These are phyloP conservation scores for Termitomyces eurrhizus DNA, from an alignment of 768 basidiomycete genomes.

Conservation along the genomic window DNA sequence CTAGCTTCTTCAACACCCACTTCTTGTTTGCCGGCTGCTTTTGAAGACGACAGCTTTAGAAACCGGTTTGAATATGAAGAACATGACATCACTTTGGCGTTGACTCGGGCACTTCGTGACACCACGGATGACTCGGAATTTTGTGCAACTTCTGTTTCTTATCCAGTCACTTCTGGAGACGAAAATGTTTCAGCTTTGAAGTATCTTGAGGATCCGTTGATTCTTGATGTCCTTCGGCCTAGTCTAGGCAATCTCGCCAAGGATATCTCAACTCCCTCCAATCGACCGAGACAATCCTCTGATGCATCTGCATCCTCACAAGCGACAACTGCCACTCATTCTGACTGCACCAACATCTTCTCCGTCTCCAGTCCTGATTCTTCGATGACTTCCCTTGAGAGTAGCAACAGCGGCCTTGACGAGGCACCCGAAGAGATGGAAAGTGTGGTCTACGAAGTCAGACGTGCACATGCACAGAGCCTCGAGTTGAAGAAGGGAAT, in stretches of 20 bases:
- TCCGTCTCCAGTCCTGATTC: conserved; percentile 15
- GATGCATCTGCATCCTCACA: conserved; percentile 29
- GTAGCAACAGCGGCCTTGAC: conserved; percentile 20
- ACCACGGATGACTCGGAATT: not conserved
- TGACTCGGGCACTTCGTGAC: conserved; percentile 18
- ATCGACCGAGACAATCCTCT: conserved; percentile 25
- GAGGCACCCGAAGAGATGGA: conserved; percentile 16
- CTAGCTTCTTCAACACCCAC: not conserved
- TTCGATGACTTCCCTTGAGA: conserved; percentile 20
- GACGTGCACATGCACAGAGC: conserved; percentile 45
- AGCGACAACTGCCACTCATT: conserved; percentile 22
- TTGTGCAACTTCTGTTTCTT: not conserved
- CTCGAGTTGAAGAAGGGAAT: conserved; percentile 47
- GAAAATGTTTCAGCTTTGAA: conserved; percentile 1
- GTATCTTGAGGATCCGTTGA: conserved; percentile 15
- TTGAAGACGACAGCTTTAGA: conserved; percentile 16
- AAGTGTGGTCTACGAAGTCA: conserved; percentile 40
- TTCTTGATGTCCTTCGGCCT: conserved; percentile 19
- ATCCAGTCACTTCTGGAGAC: not conserved
- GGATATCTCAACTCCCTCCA: conserved; percentile 5
- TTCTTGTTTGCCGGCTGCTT: not conserved
- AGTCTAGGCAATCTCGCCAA: conserved; percentile 20
- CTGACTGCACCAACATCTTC: conserved; percentile 17
- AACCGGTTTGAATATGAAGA: conserved; percentile 24
- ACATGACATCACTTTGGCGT: conserved; percentile 23